Evolutionary conservation across 1,284 basidiomycete genomes (phyloP).

Genomic region (Afroboletus lepidellus): DNA sequence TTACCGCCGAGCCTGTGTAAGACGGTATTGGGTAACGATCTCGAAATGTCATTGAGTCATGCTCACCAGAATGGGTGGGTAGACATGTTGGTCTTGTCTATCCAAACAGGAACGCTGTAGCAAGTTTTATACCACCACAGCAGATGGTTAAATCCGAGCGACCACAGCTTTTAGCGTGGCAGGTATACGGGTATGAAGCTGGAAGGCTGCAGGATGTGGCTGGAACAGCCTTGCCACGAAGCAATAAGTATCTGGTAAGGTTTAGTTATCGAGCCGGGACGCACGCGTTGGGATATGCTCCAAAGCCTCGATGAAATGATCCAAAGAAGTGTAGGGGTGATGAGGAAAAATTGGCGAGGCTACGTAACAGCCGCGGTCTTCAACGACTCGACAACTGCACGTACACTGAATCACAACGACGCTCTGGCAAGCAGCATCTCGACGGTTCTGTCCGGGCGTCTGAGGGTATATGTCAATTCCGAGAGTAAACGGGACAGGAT

Average conservation of each 20-base stretch:
- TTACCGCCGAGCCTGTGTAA: conserved; percentile 68
- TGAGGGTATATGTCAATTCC: conserved; percentile 1
- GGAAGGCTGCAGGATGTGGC: conserved; percentile 21
- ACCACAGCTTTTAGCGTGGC: conserved; percentile 12
- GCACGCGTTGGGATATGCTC: conserved; percentile 1
- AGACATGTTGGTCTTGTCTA: conserved; percentile 24
- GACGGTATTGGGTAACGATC: conserved; percentile 7
- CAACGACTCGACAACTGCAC: not conserved
- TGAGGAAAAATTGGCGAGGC: conserved; percentile 5
- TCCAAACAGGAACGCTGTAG: not conserved
- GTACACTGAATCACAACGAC: conserved; percentile 8
- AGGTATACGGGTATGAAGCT: conserved; percentile 3
- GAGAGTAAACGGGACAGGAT: not conserved
- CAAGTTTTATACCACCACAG: conserved; percentile 22
- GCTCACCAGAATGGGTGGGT: conserved; percentile 64
- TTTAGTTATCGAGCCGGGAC: not conserved
- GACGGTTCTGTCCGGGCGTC: not conserved
- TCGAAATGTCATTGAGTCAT: not conserved
- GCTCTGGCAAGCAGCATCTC: conserved; percentile 8
- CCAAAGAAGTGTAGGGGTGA: not conserved
- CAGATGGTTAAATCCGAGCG: conserved; percentile 1
- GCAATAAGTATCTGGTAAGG: conserved; percentile 3
- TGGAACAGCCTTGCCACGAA: not conserved
- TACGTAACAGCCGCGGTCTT: conserved; percentile 16
- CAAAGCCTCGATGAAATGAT: conserved; percentile 2